Evolutionary conservation across 352 stramenopile species (phyloP), one percentile per base, ranked within the genome.

Genomic region (Lagenidium sp.): DNA sequence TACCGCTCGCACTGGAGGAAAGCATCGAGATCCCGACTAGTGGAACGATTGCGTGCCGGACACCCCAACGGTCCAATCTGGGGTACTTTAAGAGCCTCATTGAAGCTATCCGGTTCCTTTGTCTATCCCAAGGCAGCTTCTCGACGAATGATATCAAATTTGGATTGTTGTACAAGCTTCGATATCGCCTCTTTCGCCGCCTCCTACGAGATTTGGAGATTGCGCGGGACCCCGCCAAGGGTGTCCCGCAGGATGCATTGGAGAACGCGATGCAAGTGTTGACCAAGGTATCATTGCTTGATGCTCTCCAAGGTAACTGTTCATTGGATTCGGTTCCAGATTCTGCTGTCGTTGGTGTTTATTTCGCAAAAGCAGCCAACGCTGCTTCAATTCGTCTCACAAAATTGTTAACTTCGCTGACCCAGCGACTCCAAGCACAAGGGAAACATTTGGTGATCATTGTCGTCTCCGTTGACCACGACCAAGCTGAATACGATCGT

Each of bases 51-150:
- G 41, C 50, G 11, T 10, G 34, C 2, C 41, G 46, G 13, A 90
- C 81, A 2, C 52, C 70, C 7, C 77, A 87, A 47, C 77, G 82
- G 20, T 78, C 70, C 36, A 82, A 84, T 28, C 43, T 89, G 13
- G 79, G 80, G 1, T 91, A 82, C 32, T 92, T 72, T 50, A 94
- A 92, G 54, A 92, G 75, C 36, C 60, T 86, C 6, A 45, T 92
- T 16, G 84, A 93, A 46, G 75, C 76, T 8, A 41, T 92, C 21
- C 73, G 79, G 4, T 89, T 79, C 41, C 29, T 87, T 28, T 87
- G 79, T 43, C 45, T 85, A 8, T 60, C 57, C 18, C 82, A 72
- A 29, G 49, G 54, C 15, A 64, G 64, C 3, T 84, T 95, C 29
- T 67, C 71, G 6, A 43, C 63, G 15, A 39, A 56, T 4, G 69